A percentile compares a stretch with the other conserved stretches of the same genome.
phyloP scores from a whole-genome alignment of 2,329 filamentous ascomycete species.

The Microascus cirrosus region DNA sequence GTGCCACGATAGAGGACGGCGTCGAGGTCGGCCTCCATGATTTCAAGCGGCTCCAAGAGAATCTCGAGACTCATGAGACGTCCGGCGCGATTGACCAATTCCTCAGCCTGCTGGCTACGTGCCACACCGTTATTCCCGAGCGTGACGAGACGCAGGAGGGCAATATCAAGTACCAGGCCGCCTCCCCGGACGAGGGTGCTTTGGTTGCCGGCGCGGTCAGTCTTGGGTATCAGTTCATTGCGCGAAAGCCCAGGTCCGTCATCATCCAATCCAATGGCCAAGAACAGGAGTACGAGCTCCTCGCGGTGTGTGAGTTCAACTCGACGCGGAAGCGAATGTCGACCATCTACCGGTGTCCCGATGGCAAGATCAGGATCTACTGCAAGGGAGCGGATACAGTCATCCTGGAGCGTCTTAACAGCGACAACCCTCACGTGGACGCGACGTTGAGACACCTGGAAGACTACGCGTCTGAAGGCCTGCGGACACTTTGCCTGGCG shows the following conservation, averaged over 20 bases:
- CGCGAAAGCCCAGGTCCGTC: constrained; percentile 80
- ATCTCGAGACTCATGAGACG: constrained; percentile 45
- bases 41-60: constrained; percentile 64
- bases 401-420: constrained; percentile 79
- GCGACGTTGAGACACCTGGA: constrained; percentile 90
- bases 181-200: constrained; percentile 95
- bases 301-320: constrained; percentile 98
- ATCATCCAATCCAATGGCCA: constrained; percentile 67
- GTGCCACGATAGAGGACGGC: constrained; percentile 71
- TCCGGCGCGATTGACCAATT: constrained; percentile 62
- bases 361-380: constrained; percentile 88
- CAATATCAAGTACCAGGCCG: constrained; percentile 93
- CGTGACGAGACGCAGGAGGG: constrained; percentile 64
- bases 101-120: constrained; percentile 73
- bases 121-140: constrained; percentile 96
- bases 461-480: constrained; percentile 92
- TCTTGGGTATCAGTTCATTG: constrained; percentile 82
- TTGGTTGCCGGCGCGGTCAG: constrained; percentile 80
- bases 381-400: constrained; percentile 97
- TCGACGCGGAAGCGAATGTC: constrained; percentile 89
- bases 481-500: constrained; percentile 87
- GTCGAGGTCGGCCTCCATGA: constrained; percentile 72
- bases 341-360: constrained; percentile 89
- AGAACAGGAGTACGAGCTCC: constrained; percentile 73
- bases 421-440: constrained; percentile 79